Conservation (phyloP, 352 stramenopile species). For the Phytophthora rubi region DNA sequence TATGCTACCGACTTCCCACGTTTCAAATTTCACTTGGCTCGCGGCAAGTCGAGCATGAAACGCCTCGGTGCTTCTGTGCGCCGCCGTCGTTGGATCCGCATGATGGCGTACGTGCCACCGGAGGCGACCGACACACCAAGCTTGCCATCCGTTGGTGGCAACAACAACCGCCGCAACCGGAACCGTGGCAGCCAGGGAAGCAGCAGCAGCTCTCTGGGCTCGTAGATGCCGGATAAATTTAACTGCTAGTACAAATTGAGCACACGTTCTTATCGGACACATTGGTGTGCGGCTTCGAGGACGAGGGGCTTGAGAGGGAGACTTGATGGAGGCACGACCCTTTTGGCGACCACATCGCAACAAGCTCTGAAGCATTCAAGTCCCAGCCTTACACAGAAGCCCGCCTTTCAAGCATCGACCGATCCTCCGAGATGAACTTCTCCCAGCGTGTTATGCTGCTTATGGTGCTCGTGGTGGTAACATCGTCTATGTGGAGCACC, state of each 20-base stretch:
- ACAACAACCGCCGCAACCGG: slow-evolving; percentile 17
- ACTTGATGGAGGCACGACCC: not conserved
- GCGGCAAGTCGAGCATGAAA: slow-evolving; percentile 82
- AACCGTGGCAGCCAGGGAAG: slow-evolving; percentile 37
- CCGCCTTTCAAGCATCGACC: slow-evolving; percentile 3
- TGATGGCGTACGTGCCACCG: slow-evolving; percentile 80
- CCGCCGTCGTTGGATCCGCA: slow-evolving; percentile 84
- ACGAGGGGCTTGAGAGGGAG: slow-evolving; percentile 1
- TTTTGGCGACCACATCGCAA: not conserved
- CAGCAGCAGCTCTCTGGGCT: slow-evolving; percentile 40
- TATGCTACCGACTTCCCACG: slow-evolving; percentile 87
- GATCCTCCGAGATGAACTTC: slow-evolving; percentile 20
- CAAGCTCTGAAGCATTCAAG: slow-evolving; percentile 9
- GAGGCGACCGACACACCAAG: slow-evolving; percentile 37
- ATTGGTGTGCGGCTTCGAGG: slow-evolving; percentile 6
- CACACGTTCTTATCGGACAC: slow-evolving; percentile 9
- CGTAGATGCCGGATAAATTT: slow-evolving; percentile 31
- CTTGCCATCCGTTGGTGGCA: not conserved
- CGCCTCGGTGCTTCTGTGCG: slow-evolving; percentile 75
- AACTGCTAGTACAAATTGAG: slow-evolving; percentile 9
- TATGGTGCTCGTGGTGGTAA: slow-evolving; percentile 20
- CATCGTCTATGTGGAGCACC: slow-evolving; percentile 6
- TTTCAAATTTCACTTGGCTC: slow-evolving; percentile 83
- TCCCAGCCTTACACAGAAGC: not conserved
- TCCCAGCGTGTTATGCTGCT: slow-evolving; percentile 27